These are phyloP conservation scores for Anisodus acutangulus DNA, from an alignment of 257 asterid species.

Conservation along the genomic window DNA sequence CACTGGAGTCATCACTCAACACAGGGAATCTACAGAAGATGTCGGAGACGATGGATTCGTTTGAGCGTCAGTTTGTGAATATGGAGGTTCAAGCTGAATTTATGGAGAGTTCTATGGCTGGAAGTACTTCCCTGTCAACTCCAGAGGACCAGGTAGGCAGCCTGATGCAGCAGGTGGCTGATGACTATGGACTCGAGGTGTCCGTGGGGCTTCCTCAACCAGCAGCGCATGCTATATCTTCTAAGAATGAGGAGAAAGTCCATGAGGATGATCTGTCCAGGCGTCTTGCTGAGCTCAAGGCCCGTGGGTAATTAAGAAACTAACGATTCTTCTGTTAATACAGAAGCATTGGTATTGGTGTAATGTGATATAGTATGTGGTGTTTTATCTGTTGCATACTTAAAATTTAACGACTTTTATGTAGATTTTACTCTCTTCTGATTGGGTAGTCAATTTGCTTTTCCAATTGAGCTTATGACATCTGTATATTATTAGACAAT, in stretches of 20 bases:
- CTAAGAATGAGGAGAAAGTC: slow-evolving; percentile 66
- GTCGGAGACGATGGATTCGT: slow-evolving; percentile 97
- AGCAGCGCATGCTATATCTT: slow-evolving; percentile 71
- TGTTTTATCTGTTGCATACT: background rate
- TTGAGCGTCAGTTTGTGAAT: slow-evolving; percentile 91
- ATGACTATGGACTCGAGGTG: slow-evolving; percentile 94
- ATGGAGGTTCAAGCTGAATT: slow-evolving; percentile 99
- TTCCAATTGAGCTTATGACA: background rate
- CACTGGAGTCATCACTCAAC: slow-evolving; percentile 75
- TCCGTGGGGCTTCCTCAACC: slow-evolving; percentile 95
- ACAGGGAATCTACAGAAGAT: slow-evolving; percentile 95
- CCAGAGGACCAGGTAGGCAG: slow-evolving; percentile 92
- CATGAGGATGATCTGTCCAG: slow-evolving; percentile 89
- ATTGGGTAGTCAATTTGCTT: background rate
- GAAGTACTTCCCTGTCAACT: slow-evolving; percentile 88
- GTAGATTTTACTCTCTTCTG: slow-evolving; percentile 9
- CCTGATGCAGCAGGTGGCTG: slow-evolving; percentile 98
- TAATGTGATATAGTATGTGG: background rate
- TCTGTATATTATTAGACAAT: background rate
- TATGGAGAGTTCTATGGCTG: slow-evolving; percentile 99
- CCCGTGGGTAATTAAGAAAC: slow-evolving; percentile 66
- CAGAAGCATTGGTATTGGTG: background rate
- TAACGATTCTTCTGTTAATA: background rate
- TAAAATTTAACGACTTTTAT: background rate
- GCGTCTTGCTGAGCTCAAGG: slow-evolving; percentile 96